phyloP scores from a whole-genome alignment of 208 protist genomes.

The Leishmania arabica region DNA sequence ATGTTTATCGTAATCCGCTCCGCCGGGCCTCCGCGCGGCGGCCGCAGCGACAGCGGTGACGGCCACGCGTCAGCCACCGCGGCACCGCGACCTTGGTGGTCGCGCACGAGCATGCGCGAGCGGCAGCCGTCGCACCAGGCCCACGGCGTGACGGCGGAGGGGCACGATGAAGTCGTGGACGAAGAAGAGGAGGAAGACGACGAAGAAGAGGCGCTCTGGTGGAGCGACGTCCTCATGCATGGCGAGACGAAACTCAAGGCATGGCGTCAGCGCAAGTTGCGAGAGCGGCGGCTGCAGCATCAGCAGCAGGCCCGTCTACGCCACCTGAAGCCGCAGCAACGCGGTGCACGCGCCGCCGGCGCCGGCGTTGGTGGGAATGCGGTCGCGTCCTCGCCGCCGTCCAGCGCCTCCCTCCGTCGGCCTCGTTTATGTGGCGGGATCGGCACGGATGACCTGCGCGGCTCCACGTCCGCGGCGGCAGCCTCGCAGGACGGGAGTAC shows the following conservation, averaged over 20 bases:
- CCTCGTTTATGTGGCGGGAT: neutral
- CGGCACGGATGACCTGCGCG: neutral
- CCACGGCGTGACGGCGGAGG: neutral
- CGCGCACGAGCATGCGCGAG: neutral
- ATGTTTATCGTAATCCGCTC: conserved; percentile 29
- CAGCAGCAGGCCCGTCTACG: conserved; percentile 19
- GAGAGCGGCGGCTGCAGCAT: conserved; percentile 16
- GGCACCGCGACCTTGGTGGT: conserved; percentile 1
- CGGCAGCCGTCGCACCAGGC: neutral
- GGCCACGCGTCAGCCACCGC: neutral
- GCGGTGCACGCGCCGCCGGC: neutral
- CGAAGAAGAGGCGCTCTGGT: conserved; percentile 55
- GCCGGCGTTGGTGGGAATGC: neutral
- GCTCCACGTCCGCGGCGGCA: neutral
- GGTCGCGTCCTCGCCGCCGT: neutral
- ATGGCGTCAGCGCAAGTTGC: conserved; percentile 23
- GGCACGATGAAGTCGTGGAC: too few relatives aligned
- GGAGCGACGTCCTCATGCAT: conserved; percentile 51
- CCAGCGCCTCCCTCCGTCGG: neutral
- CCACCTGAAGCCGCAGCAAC: conserved; percentile 2
- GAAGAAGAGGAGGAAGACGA: conserved; percentile 16
- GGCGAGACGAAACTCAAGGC: conserved; percentile 26
- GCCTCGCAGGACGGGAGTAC: neutral
- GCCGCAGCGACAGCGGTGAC: neutral
- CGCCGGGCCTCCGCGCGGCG: conserved; percentile 7